A percentile compares a stretch with the other conserved stretches of the same genome.
Evolutionary conservation across 2,329 filamentous ascomycete species (phyloP).

Genomic region (Penicillium griseofulvum): DNA sequence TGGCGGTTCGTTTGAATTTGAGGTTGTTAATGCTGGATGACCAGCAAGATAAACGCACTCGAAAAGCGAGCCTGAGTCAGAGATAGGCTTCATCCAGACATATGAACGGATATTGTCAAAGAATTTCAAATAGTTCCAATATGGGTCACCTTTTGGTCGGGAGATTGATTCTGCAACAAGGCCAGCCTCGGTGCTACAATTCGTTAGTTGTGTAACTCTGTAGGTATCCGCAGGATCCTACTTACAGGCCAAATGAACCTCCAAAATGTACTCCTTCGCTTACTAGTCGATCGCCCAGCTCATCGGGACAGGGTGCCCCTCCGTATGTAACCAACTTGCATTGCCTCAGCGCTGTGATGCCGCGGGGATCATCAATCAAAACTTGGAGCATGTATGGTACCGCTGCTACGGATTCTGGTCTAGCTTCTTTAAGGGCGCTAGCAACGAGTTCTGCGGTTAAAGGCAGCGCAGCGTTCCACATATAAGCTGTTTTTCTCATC

Average conservation of each 20-base stretch:
- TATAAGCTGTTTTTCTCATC: slow-evolving; percentile 41
- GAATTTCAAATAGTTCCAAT: slow-evolving; percentile 46
- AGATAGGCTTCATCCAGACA: slow-evolving; percentile 40
- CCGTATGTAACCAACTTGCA: slow-evolving; percentile 44
- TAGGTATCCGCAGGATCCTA: background rate
- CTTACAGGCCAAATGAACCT: slow-evolving; percentile 44
- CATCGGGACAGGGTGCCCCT: slow-evolving; percentile 44
- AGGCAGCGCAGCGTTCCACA: slow-evolving; percentile 44
- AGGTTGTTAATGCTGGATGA: slow-evolving; percentile 32
- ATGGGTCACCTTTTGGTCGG: slow-evolving; percentile 37
- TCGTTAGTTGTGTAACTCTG: slow-evolving; percentile 5
- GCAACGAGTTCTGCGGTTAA: slow-evolving; percentile 39
- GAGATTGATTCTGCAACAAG: slow-evolving; percentile 44
- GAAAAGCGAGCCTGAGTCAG: slow-evolving; percentile 19
- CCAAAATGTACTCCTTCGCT: slow-evolving; percentile 38
- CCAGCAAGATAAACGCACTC: slow-evolving; percentile 34
- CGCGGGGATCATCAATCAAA: slow-evolving; percentile 37
- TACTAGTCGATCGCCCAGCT: slow-evolving; percentile 42
- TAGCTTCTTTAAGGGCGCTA: slow-evolving; percentile 35
- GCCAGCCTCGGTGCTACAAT: slow-evolving; percentile 44
- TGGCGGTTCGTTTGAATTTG: slow-evolving; percentile 33
- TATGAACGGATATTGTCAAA: slow-evolving; percentile 38
- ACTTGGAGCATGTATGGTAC: slow-evolving; percentile 46
- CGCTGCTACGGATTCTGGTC: slow-evolving; percentile 42
- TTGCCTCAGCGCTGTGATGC: slow-evolving; percentile 35